Conservation (phyloP, 2,329 filamentous ascomycete genomes). For the Rosellinia necatrix region DNA sequence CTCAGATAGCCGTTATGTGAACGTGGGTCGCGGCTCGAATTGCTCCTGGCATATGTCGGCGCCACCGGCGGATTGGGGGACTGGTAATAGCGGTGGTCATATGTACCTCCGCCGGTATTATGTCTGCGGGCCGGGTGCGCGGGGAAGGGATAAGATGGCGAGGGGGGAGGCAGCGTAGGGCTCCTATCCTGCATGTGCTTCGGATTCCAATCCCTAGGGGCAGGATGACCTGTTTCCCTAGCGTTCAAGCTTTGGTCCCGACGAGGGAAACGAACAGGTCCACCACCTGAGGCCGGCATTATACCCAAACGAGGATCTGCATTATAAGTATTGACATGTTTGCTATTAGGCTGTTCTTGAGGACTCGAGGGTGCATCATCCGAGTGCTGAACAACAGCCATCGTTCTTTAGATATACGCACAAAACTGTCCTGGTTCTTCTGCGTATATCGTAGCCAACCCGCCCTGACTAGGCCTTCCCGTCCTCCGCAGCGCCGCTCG, state of each 20-base stretch:
- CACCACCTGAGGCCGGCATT: conserved; percentile 29
- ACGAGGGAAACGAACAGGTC: conserved; percentile 30
- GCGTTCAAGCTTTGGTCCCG: conserved; percentile 38
- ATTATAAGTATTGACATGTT: conserved; percentile 20
- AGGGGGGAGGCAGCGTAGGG: conserved; percentile 20
- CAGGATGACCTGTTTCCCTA: conserved; percentile 34
- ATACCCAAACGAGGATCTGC: conserved; percentile 30
- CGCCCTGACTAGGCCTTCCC: neutral
- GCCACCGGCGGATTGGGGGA: conserved; percentile 23
- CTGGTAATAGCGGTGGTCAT: conserved; percentile 23
- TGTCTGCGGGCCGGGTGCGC: conserved; percentile 17
- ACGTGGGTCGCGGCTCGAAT: conserved; percentile 22
- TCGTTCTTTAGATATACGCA: conserved; percentile 18
- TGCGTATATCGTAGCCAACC: neutral
- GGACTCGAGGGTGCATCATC: conserved; percentile 17
- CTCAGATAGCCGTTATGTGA: conserved; percentile 8
- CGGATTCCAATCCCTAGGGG: conserved; percentile 32
- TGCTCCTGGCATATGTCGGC: conserved; percentile 23
- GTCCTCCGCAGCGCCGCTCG: neutral
- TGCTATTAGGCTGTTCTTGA: conserved; percentile 18
- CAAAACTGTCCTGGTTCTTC: neutral
- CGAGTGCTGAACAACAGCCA: conserved; percentile 17
- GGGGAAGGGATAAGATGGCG: conserved; percentile 28
- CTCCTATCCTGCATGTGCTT: conserved; percentile 33
- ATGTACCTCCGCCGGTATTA: conserved; percentile 12